Base-by-base conservation (phyloP, 352 stramenopile genomes). In the Phytophthora nicotianae region DNA sequence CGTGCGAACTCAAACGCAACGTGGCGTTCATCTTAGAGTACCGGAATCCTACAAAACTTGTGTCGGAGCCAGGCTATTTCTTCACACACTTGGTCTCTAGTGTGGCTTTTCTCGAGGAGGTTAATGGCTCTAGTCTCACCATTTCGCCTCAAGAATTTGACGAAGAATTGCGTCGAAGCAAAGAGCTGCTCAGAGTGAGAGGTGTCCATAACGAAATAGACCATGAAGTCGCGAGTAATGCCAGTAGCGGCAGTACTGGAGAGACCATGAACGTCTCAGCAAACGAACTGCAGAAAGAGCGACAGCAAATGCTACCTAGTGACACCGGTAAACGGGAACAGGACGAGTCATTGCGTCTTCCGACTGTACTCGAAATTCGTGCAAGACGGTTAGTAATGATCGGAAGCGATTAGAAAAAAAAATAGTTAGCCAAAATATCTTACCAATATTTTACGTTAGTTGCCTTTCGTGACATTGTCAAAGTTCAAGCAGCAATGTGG, bases 41-140 rank as follows among this genome's bases (percentile, higher is more conserved):
- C 46, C 81, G 86, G 7, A 79, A 69, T 49, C 81, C 80, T 4
- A 71, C 56, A 2, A 81, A 88, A 24, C 58, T 98, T 9, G 74
- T 97, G 19, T 96, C 89, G 1, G 91, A 98, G 65, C 86, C 87
- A 3, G 90, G 92, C 1, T 98, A 98, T 49, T 97, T 97, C 51
- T 94, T 98, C 60, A 98, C 93, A 7, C 88, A 98, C 53, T 52
- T 98, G 13, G 75, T 91, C 27, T 93, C 83, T 9, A 91, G 79
- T 37, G 70, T 96, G 2, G 81, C 81, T 8, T 96, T 96, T 38
- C 43, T 96, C 0, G 86, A 95, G 35, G 75, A 92, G 23, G 73
- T 93, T 17, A 79, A 93, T 53, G 78, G 79, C 8, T 83, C 83
- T 9, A 59, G 77, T 14, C 70, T 95, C 6, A 93, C 81, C 0